phyloP scores from a whole-genome alignment of 495 filamentous ascomycete genomes.

The Podospora pseudoanserina region DNA sequence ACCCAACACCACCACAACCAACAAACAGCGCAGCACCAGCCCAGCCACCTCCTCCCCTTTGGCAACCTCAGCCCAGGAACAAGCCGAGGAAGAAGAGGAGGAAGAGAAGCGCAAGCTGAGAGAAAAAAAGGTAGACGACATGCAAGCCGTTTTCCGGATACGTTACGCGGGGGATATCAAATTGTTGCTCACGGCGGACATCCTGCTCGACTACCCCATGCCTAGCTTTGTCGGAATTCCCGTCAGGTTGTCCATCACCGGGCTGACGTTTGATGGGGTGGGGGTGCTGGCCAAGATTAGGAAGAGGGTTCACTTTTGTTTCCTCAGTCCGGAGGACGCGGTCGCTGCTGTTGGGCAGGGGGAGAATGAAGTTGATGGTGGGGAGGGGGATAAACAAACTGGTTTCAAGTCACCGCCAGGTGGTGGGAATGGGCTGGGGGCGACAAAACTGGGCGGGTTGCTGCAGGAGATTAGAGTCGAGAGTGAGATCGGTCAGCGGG shows the following conservation, averaged over 20 bases:
- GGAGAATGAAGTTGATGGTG: slow-evolving; percentile 37
- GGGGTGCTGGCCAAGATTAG: slow-evolving; percentile 87
- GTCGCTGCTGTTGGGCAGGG: slow-evolving; percentile 59
- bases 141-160: slow-evolving; percentile 87
- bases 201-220: slow-evolving; percentile 96
- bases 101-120: slow-evolving; percentile 38
- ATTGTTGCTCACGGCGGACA: slow-evolving; percentile 85
- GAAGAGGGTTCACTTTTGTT: slow-evolving; percentile 83
- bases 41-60: not conserved
- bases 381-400: slow-evolving; percentile 18
- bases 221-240: slow-evolving; percentile 93
- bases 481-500: slow-evolving; percentile 91
- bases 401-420: slow-evolving; percentile 12
- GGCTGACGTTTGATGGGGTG: slow-evolving; percentile 89
- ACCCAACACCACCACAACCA: not conserved
- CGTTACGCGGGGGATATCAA: slow-evolving; percentile 81
- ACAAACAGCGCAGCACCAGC: not conserved
- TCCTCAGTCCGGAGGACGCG: slow-evolving; percentile 83
- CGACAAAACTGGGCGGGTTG: slow-evolving; percentile 60
- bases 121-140: slow-evolving; percentile 59
- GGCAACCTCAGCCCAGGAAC: slow-evolving; percentile 4
- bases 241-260: slow-evolving; percentile 86
- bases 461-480: slow-evolving; percentile 92
- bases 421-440: not conserved
- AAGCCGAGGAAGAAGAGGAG: slow-evolving; percentile 29